phyloP scores from a whole-genome alignment of 306 rosid species.

The Castanea crenata region DNA sequence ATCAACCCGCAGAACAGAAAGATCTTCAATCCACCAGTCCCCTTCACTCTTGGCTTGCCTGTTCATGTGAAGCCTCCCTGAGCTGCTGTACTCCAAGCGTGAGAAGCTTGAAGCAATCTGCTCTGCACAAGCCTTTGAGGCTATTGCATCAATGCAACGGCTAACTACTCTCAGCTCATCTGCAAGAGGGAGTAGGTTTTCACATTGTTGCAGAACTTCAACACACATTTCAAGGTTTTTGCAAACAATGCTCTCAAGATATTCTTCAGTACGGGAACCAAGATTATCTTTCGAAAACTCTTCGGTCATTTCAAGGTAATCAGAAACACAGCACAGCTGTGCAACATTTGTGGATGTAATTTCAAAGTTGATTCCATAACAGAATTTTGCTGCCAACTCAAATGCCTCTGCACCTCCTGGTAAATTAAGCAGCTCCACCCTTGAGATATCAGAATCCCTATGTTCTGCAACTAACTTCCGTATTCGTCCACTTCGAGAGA shows the following conservation, averaged over 20 bases:
- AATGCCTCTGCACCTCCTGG: constrained; percentile 95
- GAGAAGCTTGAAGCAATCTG: constrained; percentile 99
- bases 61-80: constrained; percentile 96
- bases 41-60: constrained; percentile 79
- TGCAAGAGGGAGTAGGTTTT: constrained; percentile 77
- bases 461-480: constrained; percentile 89
- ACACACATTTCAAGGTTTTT: constrained; percentile 94
- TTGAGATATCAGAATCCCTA: constrained; percentile 85
- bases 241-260: constrained; percentile 73
- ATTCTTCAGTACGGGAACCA: constrained; percentile 79
- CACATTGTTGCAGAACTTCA: constrained; percentile 90
- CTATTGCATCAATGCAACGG: constrained; percentile 93
- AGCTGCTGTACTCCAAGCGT: constrained; percentile 93
- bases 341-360: constrained; percentile 84
- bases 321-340: constrained; percentile 81
- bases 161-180: constrained; percentile 72
- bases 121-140: constrained; percentile 93
- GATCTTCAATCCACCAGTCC: constrained; percentile 99
- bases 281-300: constrained; percentile 91
- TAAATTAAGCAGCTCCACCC: constrained; percentile 85
- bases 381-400: constrained; percentile 92
- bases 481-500: constrained; percentile 92
- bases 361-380: constrained; percentile 95
- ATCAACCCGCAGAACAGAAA: constrained; percentile 82
- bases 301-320: constrained; percentile 94